Evolutionary conservation across 2,329 filamentous ascomycete genomes (phyloP), one percentile per base, ranked within the genome.

Genomic region (Volutella citrinella): DNA sequence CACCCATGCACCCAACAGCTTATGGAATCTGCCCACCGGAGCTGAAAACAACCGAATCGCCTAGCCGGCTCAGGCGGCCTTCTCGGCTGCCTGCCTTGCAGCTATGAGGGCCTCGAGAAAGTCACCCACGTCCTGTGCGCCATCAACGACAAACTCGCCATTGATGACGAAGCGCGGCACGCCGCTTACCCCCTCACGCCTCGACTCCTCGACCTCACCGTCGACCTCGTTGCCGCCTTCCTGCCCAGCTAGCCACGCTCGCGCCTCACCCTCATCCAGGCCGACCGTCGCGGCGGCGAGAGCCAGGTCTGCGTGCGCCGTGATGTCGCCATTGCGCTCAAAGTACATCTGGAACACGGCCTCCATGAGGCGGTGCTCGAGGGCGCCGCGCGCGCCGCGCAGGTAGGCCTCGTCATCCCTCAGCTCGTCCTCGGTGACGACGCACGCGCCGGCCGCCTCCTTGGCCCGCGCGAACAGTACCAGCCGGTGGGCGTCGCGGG

Each of bases 111-210:
- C 63, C 49, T 78, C 68, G 42, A 86, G 58, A 52, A 90, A 90
- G 3, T 72, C 73, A 27, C 70, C 66, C 3, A 80, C 71, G 39
- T 88, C 84, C 62, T 89, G 80, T 2, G 85, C 86, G 2, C 86
- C 87, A 18, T 79, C 73, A 19, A 91, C 59, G 46, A 81, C 74
- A 58, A 79, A 82, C 46, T 66, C 68, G 3, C 69, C 80, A 51
- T 90, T 82, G 43, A 93, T 74, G 10, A 78, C 78, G 56, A 87
- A 90, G 56, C 85, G 78, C 7, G 87, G 86, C 42, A 93, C 87
- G 1, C 84, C 84, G 34, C 63, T 70, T 23, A 90, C 52, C 9
- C 64, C 64, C 51, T 72, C 68, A 8, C 55, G 57, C 46, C 70
- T 69, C 23, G 77, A 72, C 45, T 70, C 62, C 18, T 61, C 52